Evolutionary conservation across 441 rosid genomes (phyloP).

Genomic region (Populus hybrid): DNA sequence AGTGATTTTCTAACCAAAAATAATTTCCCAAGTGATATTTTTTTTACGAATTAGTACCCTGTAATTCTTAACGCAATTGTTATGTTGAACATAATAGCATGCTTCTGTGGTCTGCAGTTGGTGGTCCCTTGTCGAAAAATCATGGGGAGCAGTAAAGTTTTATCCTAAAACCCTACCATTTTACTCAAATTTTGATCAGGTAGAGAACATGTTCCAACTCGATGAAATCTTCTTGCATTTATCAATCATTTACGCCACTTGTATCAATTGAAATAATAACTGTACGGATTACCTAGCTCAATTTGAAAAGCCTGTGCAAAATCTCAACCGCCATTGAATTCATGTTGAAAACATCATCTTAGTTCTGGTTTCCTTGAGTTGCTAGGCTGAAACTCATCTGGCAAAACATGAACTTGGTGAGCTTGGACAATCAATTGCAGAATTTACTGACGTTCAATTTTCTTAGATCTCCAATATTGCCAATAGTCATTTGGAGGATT

Average conservation of each 20-base stretch:
- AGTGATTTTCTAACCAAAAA: background rate
- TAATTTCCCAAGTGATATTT: background rate
- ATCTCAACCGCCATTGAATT: background rate
- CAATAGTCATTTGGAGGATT: background rate
- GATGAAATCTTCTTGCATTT: background rate
- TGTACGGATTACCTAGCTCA: background rate
- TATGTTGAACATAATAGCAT: conserved; percentile 7
- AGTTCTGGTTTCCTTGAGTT: background rate
- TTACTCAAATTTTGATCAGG: conserved; percentile 88
- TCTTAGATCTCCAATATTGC: background rate
- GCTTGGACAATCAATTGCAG: background rate
- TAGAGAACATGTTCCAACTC: conserved; percentile 21
- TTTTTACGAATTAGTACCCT: background rate
- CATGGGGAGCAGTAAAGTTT: conserved; percentile 65
- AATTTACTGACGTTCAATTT: background rate
- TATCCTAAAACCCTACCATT: conserved; percentile 78
- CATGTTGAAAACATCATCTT: background rate
- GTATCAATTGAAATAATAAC: background rate
- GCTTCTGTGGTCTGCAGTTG: conserved; percentile 46
- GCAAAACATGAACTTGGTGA: background rate
- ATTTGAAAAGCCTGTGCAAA: background rate
- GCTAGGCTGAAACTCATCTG: background rate
- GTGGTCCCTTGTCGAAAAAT: conserved; percentile 87
- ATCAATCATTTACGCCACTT: background rate
- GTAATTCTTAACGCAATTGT: background rate